Base-by-base conservation (phyloP, 2,329 filamentous ascomycete genomes). In the Ilyonectria destructans region DNA sequence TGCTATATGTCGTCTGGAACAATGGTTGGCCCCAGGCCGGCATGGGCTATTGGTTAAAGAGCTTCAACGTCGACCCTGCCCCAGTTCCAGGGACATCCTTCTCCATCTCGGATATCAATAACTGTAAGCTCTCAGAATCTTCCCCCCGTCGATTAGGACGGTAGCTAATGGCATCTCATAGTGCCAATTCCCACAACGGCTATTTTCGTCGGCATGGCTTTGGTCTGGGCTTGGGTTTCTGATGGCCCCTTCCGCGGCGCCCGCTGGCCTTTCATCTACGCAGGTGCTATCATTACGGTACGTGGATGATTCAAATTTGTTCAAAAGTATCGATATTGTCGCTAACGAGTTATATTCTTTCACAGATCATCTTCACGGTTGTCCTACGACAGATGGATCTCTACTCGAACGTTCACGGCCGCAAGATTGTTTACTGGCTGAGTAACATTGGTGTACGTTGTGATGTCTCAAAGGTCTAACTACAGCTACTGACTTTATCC, bases 1-100 rank as follows among this genome's bases (percentile, higher is more conserved):
- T 71, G 12, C 43, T 71, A 2, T 72, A 72, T 9, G 43, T 72
- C 31, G 46, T 72, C n/a, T 72, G 70, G 70, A 72, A 72, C 19
- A 72, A 72, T 10, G 70, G 62, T 21, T 61, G 49, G 29, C 70
- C 70, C 1, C 70, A 71, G 17, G 40, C 46, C 7, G 69, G 62
- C 15, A 72, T 72, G 70, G 70, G 70, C 4, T 72, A 65, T 58
- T 72, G 70, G 70, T n/a, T 72, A 8, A 72, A 72, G 54, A 72
- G 70, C 21, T 72, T 72, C 61, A 72, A 72, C 29, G 46, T 17
- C 4, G 35, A 71, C 1, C 70, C 70, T 6, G 40, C 70, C 8
- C 70, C 70, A 5, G 58, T 72, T 46, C 70, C 70, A 2, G 70
- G 70, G 7, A 67, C 31, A 40, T 69, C 70, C 1, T 72, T 43